phyloP scores from a whole-genome alignment of 148 eudicot species.

The Camellia granthamiana region DNA sequence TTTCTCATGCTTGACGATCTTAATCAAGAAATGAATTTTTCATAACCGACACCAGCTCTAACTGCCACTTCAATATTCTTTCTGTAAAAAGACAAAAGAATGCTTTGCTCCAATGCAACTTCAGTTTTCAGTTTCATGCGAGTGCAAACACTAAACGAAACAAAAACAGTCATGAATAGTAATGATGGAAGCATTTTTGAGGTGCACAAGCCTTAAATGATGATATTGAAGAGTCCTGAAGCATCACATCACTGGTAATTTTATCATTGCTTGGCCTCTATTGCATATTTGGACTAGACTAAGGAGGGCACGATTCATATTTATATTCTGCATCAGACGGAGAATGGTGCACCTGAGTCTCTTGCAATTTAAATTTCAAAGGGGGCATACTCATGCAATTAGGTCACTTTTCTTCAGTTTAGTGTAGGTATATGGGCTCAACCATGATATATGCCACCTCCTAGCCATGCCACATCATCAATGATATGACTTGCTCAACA shows the following conservation, averaged over 20 bases:
- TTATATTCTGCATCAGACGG: background rate
- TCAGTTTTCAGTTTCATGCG: background rate
- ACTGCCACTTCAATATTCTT: background rate
- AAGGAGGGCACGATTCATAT: background rate
- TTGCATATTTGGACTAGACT: background rate
- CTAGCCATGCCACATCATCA: no score
- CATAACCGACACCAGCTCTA: no score
- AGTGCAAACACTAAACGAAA: background rate
- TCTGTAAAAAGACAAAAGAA: background rate
- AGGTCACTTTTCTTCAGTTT: background rate
- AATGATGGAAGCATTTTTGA: background rate
- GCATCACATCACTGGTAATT: background rate
- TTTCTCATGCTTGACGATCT: no score
- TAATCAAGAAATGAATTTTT: no score
- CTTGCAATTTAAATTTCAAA: background rate
- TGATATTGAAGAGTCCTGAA: background rate
- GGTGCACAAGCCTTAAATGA: no score
- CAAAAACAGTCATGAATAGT: background rate
- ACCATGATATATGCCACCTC: no score
- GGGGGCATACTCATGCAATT: background rate
- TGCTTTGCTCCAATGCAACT: background rate
- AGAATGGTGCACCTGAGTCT: background rate
- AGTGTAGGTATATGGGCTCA: no score
- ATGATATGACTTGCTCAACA: no score
- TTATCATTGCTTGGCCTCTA: background rate